phyloP scores from a whole-genome alignment of 495 filamentous ascomycete genomes.

The Aspergillus bridgeri region DNA sequence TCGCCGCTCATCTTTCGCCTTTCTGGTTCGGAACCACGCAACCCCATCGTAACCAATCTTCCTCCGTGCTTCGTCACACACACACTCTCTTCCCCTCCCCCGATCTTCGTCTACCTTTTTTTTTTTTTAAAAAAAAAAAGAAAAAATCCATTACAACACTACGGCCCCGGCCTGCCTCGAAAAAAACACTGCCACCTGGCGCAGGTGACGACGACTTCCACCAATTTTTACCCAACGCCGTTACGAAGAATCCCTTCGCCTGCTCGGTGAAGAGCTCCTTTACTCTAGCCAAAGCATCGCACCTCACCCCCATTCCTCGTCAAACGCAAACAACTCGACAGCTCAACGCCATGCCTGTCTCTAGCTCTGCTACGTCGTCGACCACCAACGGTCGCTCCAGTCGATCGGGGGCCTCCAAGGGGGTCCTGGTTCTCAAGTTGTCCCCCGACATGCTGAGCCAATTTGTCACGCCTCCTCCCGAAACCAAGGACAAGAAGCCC shows the following conservation, averaged over 20 bases:
- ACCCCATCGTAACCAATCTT: constrained; percentile 14
- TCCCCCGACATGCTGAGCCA: constrained; percentile 42
- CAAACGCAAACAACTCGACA: not conserved
- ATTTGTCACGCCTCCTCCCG: constrained; percentile 35
- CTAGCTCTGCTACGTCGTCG: constrained; percentile 21
- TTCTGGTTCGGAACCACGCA: constrained; percentile 9
- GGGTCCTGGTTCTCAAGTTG: constrained; percentile 54
- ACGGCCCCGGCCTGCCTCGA: not conserved
- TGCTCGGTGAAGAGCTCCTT: not conserved
- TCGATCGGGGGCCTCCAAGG: constrained; percentile 34
- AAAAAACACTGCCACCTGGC: constrained; percentile 12
- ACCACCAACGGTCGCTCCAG: constrained; percentile 37
- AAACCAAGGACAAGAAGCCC: constrained; percentile 24
- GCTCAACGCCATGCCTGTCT: constrained; percentile 30
- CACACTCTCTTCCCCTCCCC: constrained; percentile 6
- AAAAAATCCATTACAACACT: not conserved
- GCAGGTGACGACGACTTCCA: not conserved
- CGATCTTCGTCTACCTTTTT: constrained; percentile 18
- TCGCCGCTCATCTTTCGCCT: constrained; percentile 16
- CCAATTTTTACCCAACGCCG: not conserved
- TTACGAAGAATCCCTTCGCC: not conserved
- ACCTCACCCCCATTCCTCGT: not conserved
- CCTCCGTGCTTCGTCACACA: constrained; percentile 6
- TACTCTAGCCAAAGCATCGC: not conserved
- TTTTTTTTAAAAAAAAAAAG: no score